phyloP scores from a whole-genome alignment of 2,329 filamentous ascomycete species.

The Pestalotiopsis sp. region DNA sequence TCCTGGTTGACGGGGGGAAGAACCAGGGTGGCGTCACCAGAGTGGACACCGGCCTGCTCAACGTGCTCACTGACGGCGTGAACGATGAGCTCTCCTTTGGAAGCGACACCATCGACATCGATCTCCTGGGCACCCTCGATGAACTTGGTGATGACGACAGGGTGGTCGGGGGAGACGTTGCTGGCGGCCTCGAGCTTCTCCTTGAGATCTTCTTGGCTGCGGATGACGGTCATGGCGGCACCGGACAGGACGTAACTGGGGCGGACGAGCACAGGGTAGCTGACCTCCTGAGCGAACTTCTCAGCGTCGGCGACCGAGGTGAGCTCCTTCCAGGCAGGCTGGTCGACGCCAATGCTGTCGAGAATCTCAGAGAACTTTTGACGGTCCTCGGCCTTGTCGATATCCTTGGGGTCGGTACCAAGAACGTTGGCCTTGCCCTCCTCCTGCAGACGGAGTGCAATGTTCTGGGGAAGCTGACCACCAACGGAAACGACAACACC shows the following conservation, averaged over 20 bases:
- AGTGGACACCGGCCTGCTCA: conserved; percentile 97
- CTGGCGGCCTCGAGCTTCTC: conserved; percentile 91
- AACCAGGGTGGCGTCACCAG: conserved; percentile 92
- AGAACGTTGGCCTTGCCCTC: conserved; percentile 87
- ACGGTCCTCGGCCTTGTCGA: conserved; percentile 96
- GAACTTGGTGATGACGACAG: conserved; percentile 97
- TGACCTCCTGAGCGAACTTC: conserved; percentile 79
- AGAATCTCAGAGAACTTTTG: conserved; percentile 98
- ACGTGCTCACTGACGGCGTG: conserved; percentile 96
- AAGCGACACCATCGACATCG: conserved; percentile 91
- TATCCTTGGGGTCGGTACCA: conserved; percentile 89
- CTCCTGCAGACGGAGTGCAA: conserved; percentile 91
- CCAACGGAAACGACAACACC: conserved; percentile 96
- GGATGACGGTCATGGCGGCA: conserved; percentile 97
- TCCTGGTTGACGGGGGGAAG: conserved; percentile 85
- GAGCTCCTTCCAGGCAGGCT: conserved; percentile 97
- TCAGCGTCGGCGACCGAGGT: conserved; percentile 88
- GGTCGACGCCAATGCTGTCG: conserved; percentile 94
- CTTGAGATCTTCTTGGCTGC: conserved; percentile 83
- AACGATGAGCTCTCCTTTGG: conserved; percentile 80
- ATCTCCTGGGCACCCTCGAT: conserved; percentile 97
- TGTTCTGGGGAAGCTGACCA: conserved; percentile 96
- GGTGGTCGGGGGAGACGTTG: conserved; percentile 92
- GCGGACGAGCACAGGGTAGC: conserved; percentile 92
- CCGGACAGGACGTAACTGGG: conserved; percentile 96